A percentile compares a stretch with the other conserved stretches of the same genome.
These are phyloP conservation scores for Lippia alba DNA, from an alignment of 305 asterid species.

Conservation along the genomic window DNA sequence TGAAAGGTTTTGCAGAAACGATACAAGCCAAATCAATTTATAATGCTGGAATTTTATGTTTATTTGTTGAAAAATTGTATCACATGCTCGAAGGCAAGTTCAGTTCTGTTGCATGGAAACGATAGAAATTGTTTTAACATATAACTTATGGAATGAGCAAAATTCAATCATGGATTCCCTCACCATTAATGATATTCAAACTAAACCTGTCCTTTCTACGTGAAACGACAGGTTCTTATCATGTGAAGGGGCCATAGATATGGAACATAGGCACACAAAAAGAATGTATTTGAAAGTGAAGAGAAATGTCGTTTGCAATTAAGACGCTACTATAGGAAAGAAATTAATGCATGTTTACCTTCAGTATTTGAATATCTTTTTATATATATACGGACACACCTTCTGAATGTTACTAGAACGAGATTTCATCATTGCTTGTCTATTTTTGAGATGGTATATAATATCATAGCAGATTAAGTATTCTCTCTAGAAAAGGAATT, in stretches of 20 bases:
- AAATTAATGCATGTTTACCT: conserved; percentile 1
- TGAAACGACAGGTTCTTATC: not conserved
- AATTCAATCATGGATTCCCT: not conserved
- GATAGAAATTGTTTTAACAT: not conserved
- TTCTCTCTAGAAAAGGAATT: not conserved
- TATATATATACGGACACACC: no score
- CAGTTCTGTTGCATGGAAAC: not conserved
- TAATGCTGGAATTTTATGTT: not conserved
- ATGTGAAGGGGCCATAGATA: not conserved
- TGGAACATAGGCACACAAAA: not conserved
- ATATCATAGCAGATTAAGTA: not conserved
- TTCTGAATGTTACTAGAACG: not conserved
- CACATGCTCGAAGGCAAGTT: not conserved
- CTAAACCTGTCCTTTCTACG: not conserved
- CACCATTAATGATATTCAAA: not conserved
- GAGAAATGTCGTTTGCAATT: not conserved
- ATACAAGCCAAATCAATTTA: not conserved
- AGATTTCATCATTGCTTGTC: not conserved
- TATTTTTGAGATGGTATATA: not conserved
- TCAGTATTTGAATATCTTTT: not conserved
- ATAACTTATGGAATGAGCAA: not conserved
- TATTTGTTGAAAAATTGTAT: no score
- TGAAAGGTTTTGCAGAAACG: not conserved
- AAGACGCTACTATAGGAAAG: not conserved
- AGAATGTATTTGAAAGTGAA: not conserved